Conservation (phyloP, 2,329 filamentous ascomycete species). For the Tolypocladium nubicola region DNA sequence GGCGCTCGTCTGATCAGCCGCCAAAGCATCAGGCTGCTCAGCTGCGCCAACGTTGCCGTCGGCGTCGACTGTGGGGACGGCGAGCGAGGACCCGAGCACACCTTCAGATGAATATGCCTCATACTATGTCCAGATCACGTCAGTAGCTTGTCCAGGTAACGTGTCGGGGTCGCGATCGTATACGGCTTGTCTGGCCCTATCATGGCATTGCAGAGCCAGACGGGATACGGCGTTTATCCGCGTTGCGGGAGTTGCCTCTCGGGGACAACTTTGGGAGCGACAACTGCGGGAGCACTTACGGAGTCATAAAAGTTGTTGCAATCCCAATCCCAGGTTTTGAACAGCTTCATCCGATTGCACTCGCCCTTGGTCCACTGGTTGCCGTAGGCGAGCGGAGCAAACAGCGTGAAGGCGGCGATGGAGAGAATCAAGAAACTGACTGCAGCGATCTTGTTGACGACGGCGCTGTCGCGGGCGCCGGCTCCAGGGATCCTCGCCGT, state of each 20-base stretch:
- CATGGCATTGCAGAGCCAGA: neutral
- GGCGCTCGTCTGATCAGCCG: conserved; percentile 7
- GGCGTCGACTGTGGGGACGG: conserved; percentile 15
- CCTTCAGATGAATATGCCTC: conserved; percentile 26
- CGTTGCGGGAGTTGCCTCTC: conserved; percentile 20
- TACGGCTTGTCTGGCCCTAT: neutral
- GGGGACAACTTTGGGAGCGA: neutral
- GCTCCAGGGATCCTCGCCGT: conserved; percentile 62
- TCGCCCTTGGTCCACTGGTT: conserved; percentile 87
- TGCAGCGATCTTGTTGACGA: conserved; percentile 65
- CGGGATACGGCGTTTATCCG: conserved; percentile 3
- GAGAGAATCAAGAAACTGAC: conserved; percentile 64
- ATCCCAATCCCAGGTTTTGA: conserved; percentile 92
- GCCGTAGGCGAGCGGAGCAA: conserved; percentile 82
- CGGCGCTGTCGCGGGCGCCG: conserved; percentile 53
- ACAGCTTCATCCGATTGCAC: conserved; percentile 79
- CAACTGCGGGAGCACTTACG: conserved; percentile 48
- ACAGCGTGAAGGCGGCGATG: conserved; percentile 70
- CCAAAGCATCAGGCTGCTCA: conserved; percentile 1
- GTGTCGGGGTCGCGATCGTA: neutral
- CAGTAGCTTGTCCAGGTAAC: conserved; percentile 3
- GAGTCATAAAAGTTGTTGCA: conserved; percentile 85
- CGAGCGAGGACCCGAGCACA: conserved; percentile 15
- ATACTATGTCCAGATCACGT: conserved; percentile 27
- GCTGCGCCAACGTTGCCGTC: conserved; percentile 10